Evolutionary conservation across 768 basidiomycete species (phyloP).

Genomic region (Rhodotorula sphaerocarpa): DNA sequence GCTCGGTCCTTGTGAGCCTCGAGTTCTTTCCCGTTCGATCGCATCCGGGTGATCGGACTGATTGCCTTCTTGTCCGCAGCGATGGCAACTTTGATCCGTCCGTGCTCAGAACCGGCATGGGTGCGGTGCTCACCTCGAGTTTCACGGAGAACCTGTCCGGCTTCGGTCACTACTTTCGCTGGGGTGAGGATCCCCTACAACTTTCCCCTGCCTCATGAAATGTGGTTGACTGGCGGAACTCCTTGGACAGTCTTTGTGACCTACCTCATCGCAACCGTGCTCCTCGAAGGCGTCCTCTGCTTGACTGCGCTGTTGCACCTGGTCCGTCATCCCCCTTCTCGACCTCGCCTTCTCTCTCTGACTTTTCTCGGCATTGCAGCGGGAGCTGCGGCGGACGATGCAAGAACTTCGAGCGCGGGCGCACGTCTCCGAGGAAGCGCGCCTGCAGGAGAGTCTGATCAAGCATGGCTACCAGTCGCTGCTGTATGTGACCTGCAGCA

Average conservation of each 20-base stretch:
- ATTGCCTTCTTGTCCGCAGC: not conserved
- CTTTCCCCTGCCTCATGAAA: fast-evolving
- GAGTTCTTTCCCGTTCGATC: not conserved
- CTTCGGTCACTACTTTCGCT: constrained; percentile 19
- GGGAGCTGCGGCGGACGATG: constrained; percentile 21
- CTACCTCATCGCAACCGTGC: not conserved
- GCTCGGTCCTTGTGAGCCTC: constrained; percentile 2
- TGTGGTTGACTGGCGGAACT: too few relatives aligned
- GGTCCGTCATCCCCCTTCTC: not conserved
- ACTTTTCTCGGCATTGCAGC: too few relatives aligned
- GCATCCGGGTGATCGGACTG: not conserved
- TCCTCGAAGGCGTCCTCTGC: constrained; percentile 4
- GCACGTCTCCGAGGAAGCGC: constrained; percentile 5
- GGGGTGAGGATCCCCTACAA: not conserved
- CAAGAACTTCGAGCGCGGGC: constrained; percentile 3
- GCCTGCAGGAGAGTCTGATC: constrained; percentile 5
- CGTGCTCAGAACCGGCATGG: not conserved
- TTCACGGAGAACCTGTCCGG: not conserved
- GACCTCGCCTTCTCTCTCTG: too few relatives aligned
- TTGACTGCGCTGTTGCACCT: constrained; percentile 9
- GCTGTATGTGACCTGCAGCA: not conserved
- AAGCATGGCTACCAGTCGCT: constrained; percentile 8
- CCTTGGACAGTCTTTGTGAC: not conserved
- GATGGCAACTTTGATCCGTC: constrained; percentile 7
- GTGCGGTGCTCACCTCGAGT: not conserved